Conservation (phyloP, 768 basidiomycete genomes). For the Lactarius indigo region DNA sequence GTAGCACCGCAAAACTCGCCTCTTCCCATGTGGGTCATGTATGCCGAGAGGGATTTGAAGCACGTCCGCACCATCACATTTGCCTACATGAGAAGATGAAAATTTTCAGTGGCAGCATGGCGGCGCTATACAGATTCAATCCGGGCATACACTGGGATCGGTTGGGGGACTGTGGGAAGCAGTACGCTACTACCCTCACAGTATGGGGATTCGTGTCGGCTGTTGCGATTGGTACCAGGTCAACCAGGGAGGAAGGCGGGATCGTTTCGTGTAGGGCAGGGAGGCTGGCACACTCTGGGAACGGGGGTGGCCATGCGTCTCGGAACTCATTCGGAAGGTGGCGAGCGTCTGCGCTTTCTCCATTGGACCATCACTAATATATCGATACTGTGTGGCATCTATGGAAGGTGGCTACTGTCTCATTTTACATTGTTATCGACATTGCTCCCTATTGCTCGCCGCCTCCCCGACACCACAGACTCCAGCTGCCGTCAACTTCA, state of each 20-base stretch:
- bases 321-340: conserved; percentile 15
- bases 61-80: background rate
- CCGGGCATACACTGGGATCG: background rate
- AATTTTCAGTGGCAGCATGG: background rate
- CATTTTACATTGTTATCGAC: background rate
- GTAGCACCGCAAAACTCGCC: background rate
- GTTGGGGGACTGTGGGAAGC: too few relatives aligned
- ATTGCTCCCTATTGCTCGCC: too few relatives aligned
- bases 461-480: background rate
- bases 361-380: background rate
- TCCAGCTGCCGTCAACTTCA: too few relatives aligned
- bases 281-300: background rate
- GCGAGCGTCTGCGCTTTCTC: background rate
- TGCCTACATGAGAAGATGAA: background rate
- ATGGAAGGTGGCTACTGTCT: background rate
- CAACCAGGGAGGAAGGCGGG: background rate
- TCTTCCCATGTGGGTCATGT: background rate
- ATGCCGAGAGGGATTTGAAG: background rate
- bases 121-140: background rate
- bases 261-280: too few relatives aligned
- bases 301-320: conserved; percentile 1
- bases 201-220: too few relatives aligned
- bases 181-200: background rate
- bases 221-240: too few relatives aligned
- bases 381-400: background rate